A percentile compares a stretch with the other conserved stretches of the same genome.
These are phyloP conservation scores for Nitzschia sp. DNA, from an alignment of 108 stramenopile genomes.

Conservation along the genomic window DNA sequence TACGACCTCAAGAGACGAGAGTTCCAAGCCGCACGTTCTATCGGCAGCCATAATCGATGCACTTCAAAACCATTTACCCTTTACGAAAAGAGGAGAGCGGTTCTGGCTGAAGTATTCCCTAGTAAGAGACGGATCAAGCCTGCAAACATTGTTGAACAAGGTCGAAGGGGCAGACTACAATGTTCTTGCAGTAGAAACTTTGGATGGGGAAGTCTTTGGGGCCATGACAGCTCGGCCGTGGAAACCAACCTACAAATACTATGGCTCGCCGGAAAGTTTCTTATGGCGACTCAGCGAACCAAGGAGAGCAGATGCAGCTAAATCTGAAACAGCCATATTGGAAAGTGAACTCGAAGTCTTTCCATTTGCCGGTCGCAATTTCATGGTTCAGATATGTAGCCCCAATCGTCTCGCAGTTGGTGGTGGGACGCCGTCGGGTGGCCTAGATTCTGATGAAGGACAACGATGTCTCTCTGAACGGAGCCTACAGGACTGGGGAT, in stretches of 20 bases:
- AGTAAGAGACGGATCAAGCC: slow-evolving; percentile 57
- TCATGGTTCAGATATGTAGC: slow-evolving; percentile 52
- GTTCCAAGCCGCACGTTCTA: slow-evolving; percentile 47
- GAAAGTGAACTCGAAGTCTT: slow-evolving; percentile 64
- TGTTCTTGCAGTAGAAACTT: slow-evolving; percentile 70
- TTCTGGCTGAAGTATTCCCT: slow-evolving; percentile 67
- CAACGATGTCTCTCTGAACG: too few relatives aligned
- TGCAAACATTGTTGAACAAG: slow-evolving; percentile 36
- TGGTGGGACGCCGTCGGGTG: slow-evolving; percentile 35
- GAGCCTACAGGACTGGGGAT: too few relatives aligned
- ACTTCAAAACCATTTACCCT: slow-evolving; percentile 45
- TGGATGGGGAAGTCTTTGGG: slow-evolving; percentile 79
- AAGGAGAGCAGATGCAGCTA: slow-evolving; percentile 13
- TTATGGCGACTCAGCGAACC: slow-evolving; percentile 56
- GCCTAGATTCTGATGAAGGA: slow-evolving; percentile 19
- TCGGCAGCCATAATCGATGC: slow-evolving; percentile 58
- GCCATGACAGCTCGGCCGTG: slow-evolving; percentile 65
- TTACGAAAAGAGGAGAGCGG: slow-evolving; percentile 33
- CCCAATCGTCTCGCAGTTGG: slow-evolving; percentile 52
- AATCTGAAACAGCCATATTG: slow-evolving; percentile 50
- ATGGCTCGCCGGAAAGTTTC: slow-evolving; percentile 61
- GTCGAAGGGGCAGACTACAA: slow-evolving; percentile 47
- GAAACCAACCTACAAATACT: slow-evolving; percentile 44
- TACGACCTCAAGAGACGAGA: slow-evolving; percentile 46
- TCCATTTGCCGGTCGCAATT: slow-evolving; percentile 33